A percentile compares a stretch with the other conserved stretches of the same genome.
These are phyloP conservation scores for Talaromyces sp. DNA, from an alignment of 2,329 filamentous ascomycete species.

Conservation along the genomic window DNA sequence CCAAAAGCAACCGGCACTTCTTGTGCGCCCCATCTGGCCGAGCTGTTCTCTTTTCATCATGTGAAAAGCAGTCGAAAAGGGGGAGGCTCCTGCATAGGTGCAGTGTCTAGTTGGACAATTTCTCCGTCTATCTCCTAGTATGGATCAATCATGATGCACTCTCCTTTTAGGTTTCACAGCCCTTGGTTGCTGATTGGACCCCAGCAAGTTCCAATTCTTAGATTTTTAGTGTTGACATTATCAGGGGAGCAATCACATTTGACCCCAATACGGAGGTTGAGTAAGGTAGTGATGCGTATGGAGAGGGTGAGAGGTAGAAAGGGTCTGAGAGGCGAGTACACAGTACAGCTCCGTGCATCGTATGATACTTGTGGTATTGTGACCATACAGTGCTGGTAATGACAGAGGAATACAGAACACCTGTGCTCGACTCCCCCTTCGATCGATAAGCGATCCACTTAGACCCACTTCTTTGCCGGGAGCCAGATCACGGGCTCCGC, in stretches of 20 bases:
- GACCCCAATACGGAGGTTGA: neutral
- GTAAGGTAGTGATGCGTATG: conserved; percentile 1
- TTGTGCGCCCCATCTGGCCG: neutral
- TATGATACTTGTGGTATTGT: neutral
- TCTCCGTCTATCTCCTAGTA: neutral
- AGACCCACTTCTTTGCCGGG: neutral
- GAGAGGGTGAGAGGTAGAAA: neutral
- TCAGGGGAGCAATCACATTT: conserved; percentile 9
- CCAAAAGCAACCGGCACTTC: neutral
- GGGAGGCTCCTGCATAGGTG: conserved; percentile 2
- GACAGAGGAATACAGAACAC: neutral
- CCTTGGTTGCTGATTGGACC: neutral
- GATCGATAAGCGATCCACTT: neutral
- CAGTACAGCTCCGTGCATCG: neutral
- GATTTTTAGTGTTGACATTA: neutral
- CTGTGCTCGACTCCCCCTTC: too few relatives aligned
- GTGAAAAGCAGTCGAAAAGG: neutral
- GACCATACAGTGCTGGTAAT: neutral
- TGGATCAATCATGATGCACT: neutral
- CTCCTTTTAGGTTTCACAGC: neutral
- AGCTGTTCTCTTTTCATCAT: neutral
- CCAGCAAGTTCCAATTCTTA: neutral
- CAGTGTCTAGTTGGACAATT: neutral
- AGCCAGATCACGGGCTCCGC: neutral
- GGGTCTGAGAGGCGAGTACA: neutral